phyloP scores from a whole-genome alignment of 192 early-diverging fungal genomes.

The Lobosporangium transversale region DNA sequence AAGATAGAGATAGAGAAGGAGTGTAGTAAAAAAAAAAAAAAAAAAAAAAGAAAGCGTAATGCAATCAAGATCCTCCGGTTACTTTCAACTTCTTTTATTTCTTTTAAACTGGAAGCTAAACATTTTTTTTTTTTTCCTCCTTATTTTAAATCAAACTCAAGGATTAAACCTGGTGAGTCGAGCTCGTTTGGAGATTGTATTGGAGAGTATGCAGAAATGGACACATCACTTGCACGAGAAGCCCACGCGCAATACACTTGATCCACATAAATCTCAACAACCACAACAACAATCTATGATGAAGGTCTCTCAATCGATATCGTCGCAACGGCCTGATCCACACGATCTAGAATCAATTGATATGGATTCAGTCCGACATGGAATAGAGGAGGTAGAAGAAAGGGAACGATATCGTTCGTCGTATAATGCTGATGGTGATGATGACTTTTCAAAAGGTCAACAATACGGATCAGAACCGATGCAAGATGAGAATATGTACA shows the following conservation, averaged over 20 bases:
- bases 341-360: slow-evolving; percentile 16
- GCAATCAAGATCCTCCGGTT: too few relatives aligned
- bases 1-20: too few relatives aligned
- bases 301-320: neutral
- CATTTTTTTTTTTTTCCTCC: too few relatives aligned
- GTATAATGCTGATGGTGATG: neutral
- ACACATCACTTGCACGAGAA: slow-evolving; percentile 45
- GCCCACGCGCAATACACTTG: slow-evolving; percentile 40
- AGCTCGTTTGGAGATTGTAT: slow-evolving; percentile 32
- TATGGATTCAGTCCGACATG: slow-evolving; percentile 55
- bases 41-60: slow-evolving; percentile 7
- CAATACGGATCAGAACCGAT: too few relatives aligned
- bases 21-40: too few relatives aligned
- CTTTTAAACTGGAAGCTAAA: too few relatives aligned
- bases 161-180: slow-evolving; percentile 33
- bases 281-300: neutral
- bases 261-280: slow-evolving; percentile 39
- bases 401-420: slow-evolving; percentile 13
- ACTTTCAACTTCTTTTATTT: too few relatives aligned
- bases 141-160: neutral
- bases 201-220: slow-evolving; percentile 52
- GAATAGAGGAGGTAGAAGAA: slow-evolving; percentile 61
- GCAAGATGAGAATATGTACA: slow-evolving; percentile 8
- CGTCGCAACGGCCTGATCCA: slow-evolving; percentile 14
- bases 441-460: neutral